Evolutionary conservation across 345 rosid genomes (phyloP).

Genomic region (Moricandia arvensis): DNA sequence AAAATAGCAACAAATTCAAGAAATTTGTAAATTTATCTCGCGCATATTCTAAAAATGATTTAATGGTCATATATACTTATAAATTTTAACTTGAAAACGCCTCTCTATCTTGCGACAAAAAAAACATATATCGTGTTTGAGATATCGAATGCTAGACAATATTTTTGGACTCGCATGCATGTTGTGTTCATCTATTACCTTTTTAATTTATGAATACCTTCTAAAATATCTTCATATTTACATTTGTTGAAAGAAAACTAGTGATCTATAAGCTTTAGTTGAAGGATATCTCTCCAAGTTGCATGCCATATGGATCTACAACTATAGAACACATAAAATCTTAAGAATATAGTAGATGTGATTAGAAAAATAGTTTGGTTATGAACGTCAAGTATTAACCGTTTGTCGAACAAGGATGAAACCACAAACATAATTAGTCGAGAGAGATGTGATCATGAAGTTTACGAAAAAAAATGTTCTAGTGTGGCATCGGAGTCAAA

Average conservation of each 20-base stretch:
- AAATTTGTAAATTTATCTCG: not conserved
- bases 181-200: not conserved
- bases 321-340: not conserved
- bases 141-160: not conserved
- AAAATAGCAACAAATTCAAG: not conserved
- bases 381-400: not conserved
- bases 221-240: not conserved
- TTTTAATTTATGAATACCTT: not conserved
- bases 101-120: not conserved
- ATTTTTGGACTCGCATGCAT: not conserved
- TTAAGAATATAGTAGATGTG: not conserved
- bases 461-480: not conserved
- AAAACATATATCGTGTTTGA: not conserved
- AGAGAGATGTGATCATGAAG: not conserved
- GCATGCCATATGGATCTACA: not conserved
- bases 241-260: not conserved
- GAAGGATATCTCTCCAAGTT: not conserved
- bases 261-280: not conserved
- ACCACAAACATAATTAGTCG: not conserved
- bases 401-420: constrained; percentile 1
- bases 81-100: not conserved
- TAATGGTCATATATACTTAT: not conserved
- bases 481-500: not conserved
- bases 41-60: not conserved
- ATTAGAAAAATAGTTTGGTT: not conserved